phyloP scores from a whole-genome alignment of 352 stramenopile genomes.

The Globisporangium megalacanthum region DNA sequence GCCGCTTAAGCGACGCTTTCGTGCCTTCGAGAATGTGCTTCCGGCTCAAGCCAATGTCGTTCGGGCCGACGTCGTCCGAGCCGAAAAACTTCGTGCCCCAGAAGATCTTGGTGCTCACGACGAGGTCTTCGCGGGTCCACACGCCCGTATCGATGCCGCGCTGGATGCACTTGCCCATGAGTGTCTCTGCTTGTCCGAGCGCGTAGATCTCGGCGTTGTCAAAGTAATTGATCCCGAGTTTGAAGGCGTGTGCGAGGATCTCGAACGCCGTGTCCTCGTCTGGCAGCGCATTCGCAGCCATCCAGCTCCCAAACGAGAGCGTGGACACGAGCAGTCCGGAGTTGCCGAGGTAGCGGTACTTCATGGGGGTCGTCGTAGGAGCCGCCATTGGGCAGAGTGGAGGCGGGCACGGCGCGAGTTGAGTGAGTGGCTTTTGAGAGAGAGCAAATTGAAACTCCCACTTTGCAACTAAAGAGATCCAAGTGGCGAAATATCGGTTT shows the following conservation, averaged over 20 bases:
- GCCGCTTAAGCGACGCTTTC: slow-evolving; percentile 31
- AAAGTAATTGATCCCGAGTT: slow-evolving; percentile 48
- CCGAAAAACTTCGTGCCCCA: slow-evolving; percentile 8
- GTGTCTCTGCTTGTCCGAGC: slow-evolving; percentile 21
- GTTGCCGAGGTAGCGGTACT: slow-evolving; percentile 13
- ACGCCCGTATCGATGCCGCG: slow-evolving; percentile 19
- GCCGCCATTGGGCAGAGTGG: no score
- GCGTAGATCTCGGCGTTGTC: slow-evolving; percentile 39
- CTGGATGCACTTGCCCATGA: slow-evolving; percentile 24
- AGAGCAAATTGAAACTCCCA: no score
- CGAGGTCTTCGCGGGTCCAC: slow-evolving; percentile 33
- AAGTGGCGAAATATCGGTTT: no score
- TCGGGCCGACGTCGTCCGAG: slow-evolving; percentile 12
- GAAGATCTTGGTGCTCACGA: slow-evolving; percentile 60
- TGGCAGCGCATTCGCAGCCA: slow-evolving; percentile 15
- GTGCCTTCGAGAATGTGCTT: slow-evolving; percentile 46
- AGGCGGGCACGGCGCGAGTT: no score
- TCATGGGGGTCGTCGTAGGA: slow-evolving; percentile 9
- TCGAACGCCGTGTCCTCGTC: slow-evolving; percentile 24
- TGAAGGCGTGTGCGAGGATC: slow-evolving; percentile 26
- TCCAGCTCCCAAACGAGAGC: slow-evolving; percentile 29
- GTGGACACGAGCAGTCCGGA: slow-evolving; percentile 32
- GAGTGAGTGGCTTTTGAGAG: no score
- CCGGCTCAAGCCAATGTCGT: slow-evolving; percentile 21
- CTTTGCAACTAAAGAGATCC: no score